These are phyloP conservation scores for Salinomyces thailandicus DNA, from an alignment of 2,329 filamentous ascomycete species.

Conservation along the genomic window DNA sequence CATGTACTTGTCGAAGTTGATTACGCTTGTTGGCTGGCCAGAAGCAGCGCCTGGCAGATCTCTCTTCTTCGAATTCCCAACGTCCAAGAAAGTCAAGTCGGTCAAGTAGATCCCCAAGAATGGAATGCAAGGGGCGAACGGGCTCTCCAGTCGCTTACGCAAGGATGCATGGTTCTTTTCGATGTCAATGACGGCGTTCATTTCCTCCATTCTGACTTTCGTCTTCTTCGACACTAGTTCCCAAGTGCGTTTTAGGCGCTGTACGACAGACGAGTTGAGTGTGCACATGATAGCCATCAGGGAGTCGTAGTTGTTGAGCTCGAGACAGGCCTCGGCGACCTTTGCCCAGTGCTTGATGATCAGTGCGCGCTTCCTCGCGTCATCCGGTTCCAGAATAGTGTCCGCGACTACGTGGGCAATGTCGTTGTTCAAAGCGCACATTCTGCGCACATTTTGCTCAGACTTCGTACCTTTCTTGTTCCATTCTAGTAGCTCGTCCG, in stretches of 20 bases:
- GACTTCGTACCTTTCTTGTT: slow-evolving; percentile 73
- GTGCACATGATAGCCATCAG: slow-evolving; percentile 96
- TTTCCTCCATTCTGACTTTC: slow-evolving; percentile 63
- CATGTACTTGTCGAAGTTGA: slow-evolving; percentile 97
- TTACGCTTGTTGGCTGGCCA: slow-evolving; percentile 58
- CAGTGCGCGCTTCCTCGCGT: slow-evolving; percentile 80
- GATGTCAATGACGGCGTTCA: slow-evolving; percentile 79
- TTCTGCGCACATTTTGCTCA: slow-evolving; percentile 82
- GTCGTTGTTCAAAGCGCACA: slow-evolving; percentile 87
- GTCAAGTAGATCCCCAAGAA: slow-evolving; percentile 96
- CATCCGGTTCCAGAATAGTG: slow-evolving; percentile 77
- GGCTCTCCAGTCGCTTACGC: slow-evolving; percentile 67
- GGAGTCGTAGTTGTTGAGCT: slow-evolving; percentile 90
- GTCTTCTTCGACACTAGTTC: slow-evolving; percentile 76
- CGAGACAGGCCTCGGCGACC: slow-evolving; percentile 73
- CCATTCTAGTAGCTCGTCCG: slow-evolving; percentile 91
- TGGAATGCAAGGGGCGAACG: slow-evolving; percentile 77
- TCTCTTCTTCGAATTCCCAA: slow-evolving; percentile 80
- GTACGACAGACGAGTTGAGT: slow-evolving; percentile 82
- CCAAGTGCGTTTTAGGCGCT: slow-evolving; percentile 83
- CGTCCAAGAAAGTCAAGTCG: slow-evolving; percentile 90
- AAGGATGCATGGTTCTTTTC: slow-evolving; percentile 85
- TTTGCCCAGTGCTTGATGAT: slow-evolving; percentile 99
- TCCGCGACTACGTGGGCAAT: slow-evolving; percentile 87
- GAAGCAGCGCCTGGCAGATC: slow-evolving; percentile 52